Evolutionary conservation across 139 green algal genomes (phyloP), one percentile per base, ranked within the genome.

Genomic region (Chlorella sp.): DNA sequence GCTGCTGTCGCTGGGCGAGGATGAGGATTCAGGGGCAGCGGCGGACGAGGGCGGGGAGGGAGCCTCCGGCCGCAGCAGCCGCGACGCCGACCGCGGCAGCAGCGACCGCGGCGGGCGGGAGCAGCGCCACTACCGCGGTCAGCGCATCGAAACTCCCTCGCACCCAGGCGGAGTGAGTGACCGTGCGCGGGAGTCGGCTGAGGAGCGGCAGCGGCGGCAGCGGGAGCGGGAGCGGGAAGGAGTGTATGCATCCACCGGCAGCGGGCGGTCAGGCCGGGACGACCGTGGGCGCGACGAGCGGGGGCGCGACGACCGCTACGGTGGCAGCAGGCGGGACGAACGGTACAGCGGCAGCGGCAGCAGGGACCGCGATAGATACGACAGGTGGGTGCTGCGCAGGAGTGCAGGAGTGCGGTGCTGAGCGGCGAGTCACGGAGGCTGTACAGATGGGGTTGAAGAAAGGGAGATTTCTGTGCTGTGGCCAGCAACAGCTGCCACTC

Each of bases 141-240:
- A 92, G 89, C 90, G 93, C 12, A 62, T 94, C 12, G 95, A 97
- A 4, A 98, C 96, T 11, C 96, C 96, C 18, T 96, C 92, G 3
- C 92, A 96, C 70, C 94, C 94, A 41, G 94, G 93, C 90, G 88
- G 86, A 11, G 80, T 94, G 25, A 86, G 88, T 36, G 39, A 71
- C 13, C 26, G 44, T 18, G 82, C 73, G 5, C 65, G 74, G 9
- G 71, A 88, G 55, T 47, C 80, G 30, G 81, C 88, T 9, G 79
- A 69, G 16, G 87, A 90, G 16, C 82, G 91, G 6, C 72, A 85
- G n/a, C 68, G 87, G 62, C 83, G 89, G 39, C 60, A 80, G 56
- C 39, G 91, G 83, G 47, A 89, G 63, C 69, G 75, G 18, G 44
- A 39, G 68, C 32, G 88, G 23, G 86, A 92, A 9, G 85, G 84